phyloP scores from a whole-genome alignment of 768 basidiomycete genomes.

The Serendipita indica region DNA sequence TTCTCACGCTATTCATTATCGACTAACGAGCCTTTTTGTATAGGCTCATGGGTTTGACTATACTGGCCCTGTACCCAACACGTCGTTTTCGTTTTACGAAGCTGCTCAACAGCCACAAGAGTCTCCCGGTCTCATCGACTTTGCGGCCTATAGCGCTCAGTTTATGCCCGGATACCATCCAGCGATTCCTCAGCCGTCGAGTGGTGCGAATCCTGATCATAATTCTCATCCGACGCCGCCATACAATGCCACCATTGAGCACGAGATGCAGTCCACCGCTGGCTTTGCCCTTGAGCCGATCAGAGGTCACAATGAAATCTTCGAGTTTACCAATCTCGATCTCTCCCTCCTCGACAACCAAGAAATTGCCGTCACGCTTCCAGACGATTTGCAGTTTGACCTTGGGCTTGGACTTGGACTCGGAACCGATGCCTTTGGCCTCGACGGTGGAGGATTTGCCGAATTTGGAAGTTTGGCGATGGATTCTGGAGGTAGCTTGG shows the following conservation, averaged over 20 bases:
- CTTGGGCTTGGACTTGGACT: background rate
- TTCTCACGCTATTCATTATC: background rate
- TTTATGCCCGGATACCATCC: background rate
- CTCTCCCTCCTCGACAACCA: background rate
- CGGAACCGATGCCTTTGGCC: background rate
- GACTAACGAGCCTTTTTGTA: background rate
- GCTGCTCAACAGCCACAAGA: background rate
- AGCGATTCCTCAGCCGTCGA: background rate
- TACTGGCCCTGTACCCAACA: background rate
- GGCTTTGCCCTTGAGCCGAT: background rate
- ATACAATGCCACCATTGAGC: background rate
- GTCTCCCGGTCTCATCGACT: background rate
- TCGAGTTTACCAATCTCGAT: background rate
- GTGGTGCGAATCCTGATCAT: background rate
- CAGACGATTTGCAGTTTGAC: background rate
- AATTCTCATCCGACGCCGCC: conserved; percentile 5
- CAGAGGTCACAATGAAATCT: background rate
- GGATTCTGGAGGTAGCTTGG: background rate
- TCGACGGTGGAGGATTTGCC: background rate
- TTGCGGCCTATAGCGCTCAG: background rate
- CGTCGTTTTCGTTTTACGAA: background rate
- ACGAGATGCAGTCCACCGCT: background rate
- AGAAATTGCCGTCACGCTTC: background rate
- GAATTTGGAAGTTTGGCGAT: conserved; percentile 8
- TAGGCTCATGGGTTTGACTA: background rate